Percentiles rank a stretch among this genome's conserved stretches.
Evolutionary conservation across 352 stramenopile species (phyloP).

Genomic region (Globisporangium barbulae): DNA sequence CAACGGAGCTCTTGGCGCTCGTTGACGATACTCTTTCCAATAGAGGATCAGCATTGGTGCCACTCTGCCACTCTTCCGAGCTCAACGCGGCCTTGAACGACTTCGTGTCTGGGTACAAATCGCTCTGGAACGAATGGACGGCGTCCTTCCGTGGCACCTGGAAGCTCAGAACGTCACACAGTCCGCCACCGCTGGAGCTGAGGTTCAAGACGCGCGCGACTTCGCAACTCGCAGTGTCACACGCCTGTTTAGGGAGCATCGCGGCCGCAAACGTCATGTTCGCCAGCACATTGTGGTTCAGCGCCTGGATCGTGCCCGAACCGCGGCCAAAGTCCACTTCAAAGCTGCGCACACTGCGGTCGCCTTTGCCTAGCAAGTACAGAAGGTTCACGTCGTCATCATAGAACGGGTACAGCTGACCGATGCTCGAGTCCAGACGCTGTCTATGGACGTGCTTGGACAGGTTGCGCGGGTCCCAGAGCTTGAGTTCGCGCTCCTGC

Average conservation of each 20-base stretch:
- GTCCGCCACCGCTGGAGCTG: slow-evolving; percentile 33
- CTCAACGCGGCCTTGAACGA: slow-evolving; percentile 36
- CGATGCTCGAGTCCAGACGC: slow-evolving; percentile 60
- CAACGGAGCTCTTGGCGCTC: slow-evolving; percentile 12
- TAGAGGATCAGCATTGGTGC: slow-evolving; percentile 40
- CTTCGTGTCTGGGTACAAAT: slow-evolving; percentile 70
- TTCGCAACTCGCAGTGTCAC: slow-evolving; percentile 52
- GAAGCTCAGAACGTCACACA: slow-evolving; percentile 66
- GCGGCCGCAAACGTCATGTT: slow-evolving; percentile 57
- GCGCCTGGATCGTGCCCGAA: slow-evolving; percentile 31
- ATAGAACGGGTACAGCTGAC: slow-evolving; percentile 63
- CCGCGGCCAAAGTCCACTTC: slow-evolving; percentile 47
- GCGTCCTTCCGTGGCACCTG: slow-evolving; percentile 63
- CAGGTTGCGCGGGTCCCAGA: slow-evolving; percentile 69
- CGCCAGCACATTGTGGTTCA: slow-evolving; percentile 48
- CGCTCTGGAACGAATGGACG: slow-evolving; percentile 57
- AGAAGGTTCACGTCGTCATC: slow-evolving; percentile 66
- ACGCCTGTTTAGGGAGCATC: slow-evolving; percentile 51
- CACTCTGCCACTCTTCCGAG: slow-evolving; percentile 37
- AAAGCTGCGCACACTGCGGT: slow-evolving; percentile 54
- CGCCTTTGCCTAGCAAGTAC: slow-evolving; percentile 69
- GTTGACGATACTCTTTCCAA: slow-evolving; percentile 34
- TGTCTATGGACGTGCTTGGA: slow-evolving; percentile 51
- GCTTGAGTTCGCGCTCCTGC: slow-evolving; percentile 73
- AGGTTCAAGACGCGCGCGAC: slow-evolving; percentile 65